A percentile compares a stretch with the other conserved stretches of the same genome.
Conservation (phyloP, 192 early-diverging fungal genomes). For the Coemansia umbellata region DNA sequence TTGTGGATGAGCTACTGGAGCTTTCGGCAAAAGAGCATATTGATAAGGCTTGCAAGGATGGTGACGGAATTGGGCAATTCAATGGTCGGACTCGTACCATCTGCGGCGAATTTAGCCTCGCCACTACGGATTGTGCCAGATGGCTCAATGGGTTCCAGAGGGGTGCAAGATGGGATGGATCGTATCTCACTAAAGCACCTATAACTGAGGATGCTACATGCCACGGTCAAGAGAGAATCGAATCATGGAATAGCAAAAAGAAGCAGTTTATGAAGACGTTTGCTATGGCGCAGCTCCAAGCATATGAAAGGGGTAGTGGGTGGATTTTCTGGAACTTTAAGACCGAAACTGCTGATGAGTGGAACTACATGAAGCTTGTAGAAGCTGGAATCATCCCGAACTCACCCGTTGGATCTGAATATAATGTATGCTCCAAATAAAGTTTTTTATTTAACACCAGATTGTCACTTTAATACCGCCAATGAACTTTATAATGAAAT, state of each 20-base stretch:
- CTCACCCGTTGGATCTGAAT: slow-evolving; percentile 21
- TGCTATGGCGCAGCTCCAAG: slow-evolving; percentile 58
- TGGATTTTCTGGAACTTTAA: slow-evolving; percentile 64
- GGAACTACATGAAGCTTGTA: slow-evolving; percentile 50
- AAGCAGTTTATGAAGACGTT: slow-evolving; percentile 51
- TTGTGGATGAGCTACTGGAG: slow-evolving; percentile 23
- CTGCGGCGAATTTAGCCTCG: slow-evolving; percentile 70
- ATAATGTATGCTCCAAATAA: slow-evolving; percentile 17
- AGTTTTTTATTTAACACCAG: background rate
- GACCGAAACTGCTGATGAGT: slow-evolving; percentile 50
- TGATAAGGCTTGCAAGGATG: slow-evolving; percentile 24
- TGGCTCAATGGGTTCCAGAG: slow-evolving; percentile 65
- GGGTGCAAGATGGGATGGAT: slow-evolving; percentile 64
- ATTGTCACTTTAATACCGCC: too few relatives aligned
- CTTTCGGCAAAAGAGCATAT: slow-evolving; percentile 28
- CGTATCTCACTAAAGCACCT: slow-evolving; percentile 20
- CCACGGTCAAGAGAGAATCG: slow-evolving; percentile 19
- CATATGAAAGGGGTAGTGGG: slow-evolving; percentile 56
- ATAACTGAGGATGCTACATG: slow-evolving; percentile 10
- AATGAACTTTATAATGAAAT: too few relatives aligned
- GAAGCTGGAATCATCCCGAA: slow-evolving; percentile 42
- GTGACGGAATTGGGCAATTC: slow-evolving; percentile 30
- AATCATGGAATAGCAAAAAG: slow-evolving; percentile 42
- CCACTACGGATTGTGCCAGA: slow-evolving; percentile 67
- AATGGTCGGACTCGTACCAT: slow-evolving; percentile 50